These are phyloP conservation scores for Cyclostephanos invisitatus DNA, from an alignment of 108 stramenopile species.

Conservation along the genomic window DNA sequence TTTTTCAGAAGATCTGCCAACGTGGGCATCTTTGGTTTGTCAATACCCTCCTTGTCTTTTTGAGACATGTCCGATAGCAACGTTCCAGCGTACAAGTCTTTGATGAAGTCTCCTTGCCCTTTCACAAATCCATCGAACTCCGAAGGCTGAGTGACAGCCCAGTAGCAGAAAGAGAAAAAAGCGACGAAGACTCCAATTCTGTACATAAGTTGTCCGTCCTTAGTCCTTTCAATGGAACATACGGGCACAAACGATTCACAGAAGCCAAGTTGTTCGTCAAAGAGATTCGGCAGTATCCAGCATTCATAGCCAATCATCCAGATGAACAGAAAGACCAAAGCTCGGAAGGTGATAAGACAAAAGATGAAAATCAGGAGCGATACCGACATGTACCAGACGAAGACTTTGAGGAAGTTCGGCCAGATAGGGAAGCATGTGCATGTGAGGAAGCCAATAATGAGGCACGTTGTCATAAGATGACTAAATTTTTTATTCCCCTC, in stretches of 20 bases:
- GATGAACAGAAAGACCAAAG: slow-evolving; percentile 87
- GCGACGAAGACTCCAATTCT: slow-evolving; percentile 90
- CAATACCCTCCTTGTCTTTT: slow-evolving; percentile 95
- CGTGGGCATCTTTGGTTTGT: slow-evolving; percentile 94
- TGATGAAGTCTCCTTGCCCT: slow-evolving; percentile 97
- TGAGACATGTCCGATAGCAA: slow-evolving; percentile 95
- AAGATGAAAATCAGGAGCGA: slow-evolving; percentile 94
- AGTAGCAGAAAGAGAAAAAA: slow-evolving; percentile 93
- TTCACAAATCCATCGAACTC: slow-evolving; percentile 98
- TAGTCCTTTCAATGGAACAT: slow-evolving; percentile 81
- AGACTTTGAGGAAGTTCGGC: slow-evolving; percentile 96
- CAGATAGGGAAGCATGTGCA: slow-evolving; percentile 98
- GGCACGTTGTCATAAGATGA: slow-evolving; percentile 90
- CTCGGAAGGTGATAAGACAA: slow-evolving; percentile 85
- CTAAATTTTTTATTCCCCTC: slow-evolving; percentile 93
- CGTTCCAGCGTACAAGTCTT: slow-evolving; percentile 97
- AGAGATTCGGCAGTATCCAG: slow-evolving; percentile 97
- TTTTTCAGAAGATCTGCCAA: slow-evolving; percentile 94
- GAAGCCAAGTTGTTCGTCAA: slow-evolving; percentile 95
- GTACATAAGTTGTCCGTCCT: slow-evolving; percentile 89
- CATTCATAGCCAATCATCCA: slow-evolving; percentile 97
- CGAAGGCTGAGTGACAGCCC: slow-evolving; percentile 98
- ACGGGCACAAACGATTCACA: slow-evolving; percentile 96
- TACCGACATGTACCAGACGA: slow-evolving; percentile 97
- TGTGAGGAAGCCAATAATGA: slow-evolving; percentile 92